Base-by-base conservation (phyloP, 2,329 filamentous ascomycete species). In the Pestalotiopsis sp. region DNA sequence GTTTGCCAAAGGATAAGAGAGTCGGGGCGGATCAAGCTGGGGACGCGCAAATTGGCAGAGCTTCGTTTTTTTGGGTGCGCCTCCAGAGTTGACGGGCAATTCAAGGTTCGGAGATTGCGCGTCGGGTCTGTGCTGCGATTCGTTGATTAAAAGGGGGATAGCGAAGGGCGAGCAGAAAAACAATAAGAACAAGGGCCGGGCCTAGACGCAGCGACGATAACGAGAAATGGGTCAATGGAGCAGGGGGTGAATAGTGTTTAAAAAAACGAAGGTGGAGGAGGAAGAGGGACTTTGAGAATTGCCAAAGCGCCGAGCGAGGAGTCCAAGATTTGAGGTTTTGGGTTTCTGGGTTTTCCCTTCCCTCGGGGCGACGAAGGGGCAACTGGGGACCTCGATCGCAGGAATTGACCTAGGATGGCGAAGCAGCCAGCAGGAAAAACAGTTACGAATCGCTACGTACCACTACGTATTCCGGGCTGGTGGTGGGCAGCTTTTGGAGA, bases 71-170 rank as follows among this genome's bases (percentile, higher is more conserved):
- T 24, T 64, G 24, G 63, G 24, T 35, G 26, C 40, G 63, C 6
- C 30, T 13, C 56, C 44, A 40, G 14, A 39, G 44, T 52, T 40
- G 20, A 22, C 17, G 14, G 63, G 30, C 30, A 57, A 26, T 57
- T 40, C 44, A 65, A 65, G 63, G 63, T 65, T 57, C 44, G 63
- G 63, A 65, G 63, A 65, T 65, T 65, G 63, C 63, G 63, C 44
- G 63, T 65, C 26, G 44, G 63, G 63, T 56, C 44, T 64, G 44
- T 57, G 63, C 63, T 24, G 52, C 52, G 63, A 57, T 30, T 14
- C 26, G 63, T 17, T 56, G n/a, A 65, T 65, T 57, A 65, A 65
- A 52, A 65, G 52, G 52, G 63, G 63, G 39, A 30, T 64, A 64
- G 61, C 61, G 61, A 64, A 26, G 14, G 59, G 59, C 59, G 61